phyloP scores from a whole-genome alignment of 225 moss, liverwort and hornwort species.

The Anthoceros angustus region DNA sequence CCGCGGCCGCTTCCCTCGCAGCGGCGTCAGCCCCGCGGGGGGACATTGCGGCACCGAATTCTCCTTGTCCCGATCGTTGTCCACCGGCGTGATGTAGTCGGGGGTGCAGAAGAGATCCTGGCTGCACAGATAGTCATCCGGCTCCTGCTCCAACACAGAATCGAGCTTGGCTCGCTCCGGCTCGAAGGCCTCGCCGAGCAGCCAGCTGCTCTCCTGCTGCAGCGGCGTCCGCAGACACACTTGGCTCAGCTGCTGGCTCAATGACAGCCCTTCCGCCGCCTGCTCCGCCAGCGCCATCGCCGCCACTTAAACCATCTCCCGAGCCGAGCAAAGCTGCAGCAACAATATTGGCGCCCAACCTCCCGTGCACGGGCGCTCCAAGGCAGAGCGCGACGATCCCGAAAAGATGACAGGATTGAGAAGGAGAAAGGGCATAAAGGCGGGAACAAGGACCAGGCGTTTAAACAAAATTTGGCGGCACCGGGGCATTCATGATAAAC shows the following conservation, averaged over 20 bases:
- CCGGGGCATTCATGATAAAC: no score
- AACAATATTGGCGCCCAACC: no score
- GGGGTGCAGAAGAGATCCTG: constrained; percentile 95
- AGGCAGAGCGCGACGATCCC: no score
- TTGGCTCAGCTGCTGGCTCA: constrained; percentile 96
- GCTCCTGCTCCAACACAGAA: constrained; percentile 12
- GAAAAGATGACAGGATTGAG: no score
- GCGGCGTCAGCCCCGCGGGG: constrained; percentile 42
- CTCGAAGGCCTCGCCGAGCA: not conserved
- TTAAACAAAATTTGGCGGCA: no score
- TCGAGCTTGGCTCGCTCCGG: not conserved
- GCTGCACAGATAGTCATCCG: constrained; percentile 55
- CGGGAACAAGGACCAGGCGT: no score
- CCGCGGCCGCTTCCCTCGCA: constrained; percentile 77
- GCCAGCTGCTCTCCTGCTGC: not conserved
- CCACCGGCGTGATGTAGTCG: constrained; percentile 85
- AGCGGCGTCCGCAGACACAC: constrained; percentile 55
- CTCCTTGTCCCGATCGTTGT: constrained; percentile 77
- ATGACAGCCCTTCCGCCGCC: constrained; percentile 41
- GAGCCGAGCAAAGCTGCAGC: no score
- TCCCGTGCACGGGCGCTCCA: no score
- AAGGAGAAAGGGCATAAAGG: no score
- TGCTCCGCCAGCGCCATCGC: constrained; percentile 32
- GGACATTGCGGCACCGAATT: constrained; percentile 41
- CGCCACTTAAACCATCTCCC: not conserved